These are phyloP conservation scores for Noccaea caerulescens DNA, from an alignment of 345 rosid genomes.

Conservation along the genomic window DNA sequence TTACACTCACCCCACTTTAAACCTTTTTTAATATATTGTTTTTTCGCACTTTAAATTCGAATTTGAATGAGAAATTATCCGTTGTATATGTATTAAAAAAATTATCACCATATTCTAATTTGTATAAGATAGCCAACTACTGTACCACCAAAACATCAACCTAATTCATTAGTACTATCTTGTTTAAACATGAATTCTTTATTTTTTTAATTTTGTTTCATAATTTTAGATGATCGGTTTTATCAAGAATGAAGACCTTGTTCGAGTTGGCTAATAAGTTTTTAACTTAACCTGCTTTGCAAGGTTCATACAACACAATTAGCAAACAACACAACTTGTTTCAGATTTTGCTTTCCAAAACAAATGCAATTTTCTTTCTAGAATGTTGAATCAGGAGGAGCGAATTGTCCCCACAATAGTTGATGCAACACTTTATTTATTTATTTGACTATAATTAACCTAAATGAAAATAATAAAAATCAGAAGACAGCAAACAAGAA, in stretches of 20 bases:
- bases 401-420: too few species aligned
- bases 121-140: constrained; percentile 4
- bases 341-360: too few species aligned
- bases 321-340: too few species aligned
- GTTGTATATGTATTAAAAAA: constrained; percentile 6
- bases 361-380: too few species aligned
- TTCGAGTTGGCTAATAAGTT: too few species aligned
- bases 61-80: constrained; percentile 19
- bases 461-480: neutral
- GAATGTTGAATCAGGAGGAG: too few species aligned
- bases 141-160: constrained; percentile 2
- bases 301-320: too few species aligned
- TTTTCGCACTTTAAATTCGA: constrained; percentile 23
- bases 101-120: neutral
- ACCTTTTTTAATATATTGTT: neutral
- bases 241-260: too few species aligned
- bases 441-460: neutral
- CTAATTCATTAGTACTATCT: constrained; percentile 1
- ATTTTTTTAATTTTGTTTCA: neutral
- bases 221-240: too few species aligned
- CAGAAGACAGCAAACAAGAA: constrained; percentile 13
- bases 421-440: too few species aligned
- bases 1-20: constrained; percentile 41
- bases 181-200: neutral
- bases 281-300: too few species aligned